Evolutionary conservation across 2,329 filamentous ascomycete genomes (phyloP), one percentile per base, ranked within the genome.

Genomic region (Colletotrichum coccodes): DNA sequence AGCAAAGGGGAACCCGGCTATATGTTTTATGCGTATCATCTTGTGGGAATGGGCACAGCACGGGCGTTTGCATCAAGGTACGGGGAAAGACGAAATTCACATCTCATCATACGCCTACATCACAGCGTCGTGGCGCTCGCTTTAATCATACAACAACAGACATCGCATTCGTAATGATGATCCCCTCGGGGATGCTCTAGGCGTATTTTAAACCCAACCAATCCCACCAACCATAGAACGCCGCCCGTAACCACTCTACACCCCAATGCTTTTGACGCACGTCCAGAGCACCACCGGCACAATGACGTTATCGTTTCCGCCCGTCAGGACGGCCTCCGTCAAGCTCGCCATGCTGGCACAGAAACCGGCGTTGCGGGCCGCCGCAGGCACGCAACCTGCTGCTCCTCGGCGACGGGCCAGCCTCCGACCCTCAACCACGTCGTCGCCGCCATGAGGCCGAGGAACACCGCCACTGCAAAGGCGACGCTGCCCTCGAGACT

Each of bases 291-390:
- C 90, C 65, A 99, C 90, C 4, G 96, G 96, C 71, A 98, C 95
- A 71, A 98, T 91, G 21, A 99, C 96, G 84, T 99, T 99, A 85
- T 99, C 96, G 80, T 99, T 99, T 34, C 95, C 96, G 2, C 96
- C 96, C 16, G 96, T 98, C 71, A 99, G 83, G 53, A 98, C 95
- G 30, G 96, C 95, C 83, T 99, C 96, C 60, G 96, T 97, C 73
- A 98, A 85, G 79, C 95, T 98, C 32, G 95, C 94, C 66, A 94
- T 89, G 47, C 87, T 86, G 7, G 93, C 94, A 72, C 94, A 97
- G 54, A 93, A 76, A 5, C 85, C 83, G 12, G 92, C 90, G 76
- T 95, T 96, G 5, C 90, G 89, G 26, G 92, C 90, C 54, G 90
- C 79, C 65, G 90, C 78, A 89, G 91, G 92, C 92, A 78, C 70